Conservation (phyloP, 352 stramenopile species). For the Thraustotheca clavata region DNA sequence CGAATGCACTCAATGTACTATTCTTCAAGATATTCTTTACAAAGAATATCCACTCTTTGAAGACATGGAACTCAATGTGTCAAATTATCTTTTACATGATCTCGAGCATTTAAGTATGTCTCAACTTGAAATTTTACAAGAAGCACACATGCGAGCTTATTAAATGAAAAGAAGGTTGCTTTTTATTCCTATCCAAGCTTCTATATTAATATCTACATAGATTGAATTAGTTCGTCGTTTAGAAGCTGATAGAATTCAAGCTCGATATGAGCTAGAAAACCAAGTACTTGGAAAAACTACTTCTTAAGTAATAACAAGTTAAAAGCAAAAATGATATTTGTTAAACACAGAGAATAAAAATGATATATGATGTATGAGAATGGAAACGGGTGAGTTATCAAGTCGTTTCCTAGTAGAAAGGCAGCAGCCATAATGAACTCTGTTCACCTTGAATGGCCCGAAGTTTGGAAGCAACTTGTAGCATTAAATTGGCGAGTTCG, state of each 20-base stretch:
- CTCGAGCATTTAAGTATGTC: conserved; percentile 62
- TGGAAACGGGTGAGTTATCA: too few species aligned
- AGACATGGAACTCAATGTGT: conserved; percentile 63
- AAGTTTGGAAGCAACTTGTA: too few species aligned
- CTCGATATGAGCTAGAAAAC: conserved; percentile 51
- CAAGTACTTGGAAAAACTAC: conserved; percentile 28
- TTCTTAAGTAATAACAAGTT: too few species aligned
- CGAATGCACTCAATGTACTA: background rate
- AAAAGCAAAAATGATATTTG: too few species aligned
- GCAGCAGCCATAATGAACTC: too few species aligned
- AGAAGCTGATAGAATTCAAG: conserved; percentile 63
- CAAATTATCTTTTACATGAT: conserved; percentile 47
- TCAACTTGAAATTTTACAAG: conserved; percentile 70
- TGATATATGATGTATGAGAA: too few species aligned
- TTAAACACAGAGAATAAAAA: too few species aligned
- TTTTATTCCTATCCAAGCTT: background rate
- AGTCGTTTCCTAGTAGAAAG: too few species aligned
- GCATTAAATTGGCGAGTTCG: too few species aligned
- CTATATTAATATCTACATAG: conserved; percentile 25
- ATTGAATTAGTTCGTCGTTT: conserved; percentile 65
- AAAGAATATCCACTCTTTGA: conserved; percentile 49
- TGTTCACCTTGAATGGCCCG: too few species aligned
- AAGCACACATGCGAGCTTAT: conserved; percentile 74
- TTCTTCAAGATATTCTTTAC: background rate
- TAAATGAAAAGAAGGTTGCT: conserved; percentile 70